Evolutionary conservation across 192 early-diverging fungal species (phyloP), one percentile per base, ranked within the genome.

Genomic region (Backusella psychrophila): DNA sequence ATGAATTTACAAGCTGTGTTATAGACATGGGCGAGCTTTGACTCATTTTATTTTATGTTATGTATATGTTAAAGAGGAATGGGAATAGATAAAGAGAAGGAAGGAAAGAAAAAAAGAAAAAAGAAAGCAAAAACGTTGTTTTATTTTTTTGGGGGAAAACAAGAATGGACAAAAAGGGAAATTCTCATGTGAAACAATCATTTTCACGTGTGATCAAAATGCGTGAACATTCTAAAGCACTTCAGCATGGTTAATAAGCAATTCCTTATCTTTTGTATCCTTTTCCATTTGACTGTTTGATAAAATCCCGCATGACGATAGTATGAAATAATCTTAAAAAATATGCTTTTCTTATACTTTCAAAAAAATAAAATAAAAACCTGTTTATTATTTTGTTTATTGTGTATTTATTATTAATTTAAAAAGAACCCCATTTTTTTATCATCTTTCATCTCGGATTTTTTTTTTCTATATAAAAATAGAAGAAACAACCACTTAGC

Each of bases 11-110:
- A 29, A 78, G 77, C 36, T 78, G 71, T 23, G 38, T 78, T 35
- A 78, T 78, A 35, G 77, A 78, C 77, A 78, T 73, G 49, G 66
- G 56, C 17, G 77, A 72, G n/a, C 7, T 39, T 29, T 63, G 56
- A 63, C 56, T 31, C 56, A 63, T 63, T 59, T 63, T 29, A 26
- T 63, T 3, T 29, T 26, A 63, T 63, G 8, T 29, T 26, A 63
- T 29, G 12, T 63, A 63, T 63, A 63, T 63, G 4, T 26, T 26
- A 26, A 12, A 59, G 56, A 8, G 11, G 53, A 21, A 56, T 56
- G 3, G 53, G 19, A 44, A 44, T 44, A 56, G 19, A 56, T 26
- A 56, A 8, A 23, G 8, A 26, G 21, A 21, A 56, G 23, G 21
- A 56, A 29, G 11, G 23, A 59, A 14, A 26, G 11, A 9, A 7